A percentile compares a stretch with the other conserved stretches of the same genome.
phyloP scores from a whole-genome alignment of 495 filamentous ascomycete genomes.

The Aspergillus panamensis region DNA sequence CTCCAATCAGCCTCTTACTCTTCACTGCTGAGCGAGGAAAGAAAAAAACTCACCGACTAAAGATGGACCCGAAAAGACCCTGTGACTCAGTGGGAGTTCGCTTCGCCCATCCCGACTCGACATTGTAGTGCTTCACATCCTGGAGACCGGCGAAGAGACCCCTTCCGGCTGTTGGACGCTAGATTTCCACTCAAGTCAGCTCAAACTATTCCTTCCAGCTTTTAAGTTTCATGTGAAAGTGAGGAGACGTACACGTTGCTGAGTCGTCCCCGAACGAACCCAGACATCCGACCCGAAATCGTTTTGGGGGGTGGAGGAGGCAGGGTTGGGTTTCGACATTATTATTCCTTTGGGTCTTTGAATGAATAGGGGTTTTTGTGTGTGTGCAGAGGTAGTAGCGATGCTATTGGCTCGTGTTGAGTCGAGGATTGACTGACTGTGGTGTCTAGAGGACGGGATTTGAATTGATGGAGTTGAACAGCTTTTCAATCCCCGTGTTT shows the following conservation, averaged over 20 bases:
- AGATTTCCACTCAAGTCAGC: not conserved
- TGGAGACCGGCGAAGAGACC: constrained; percentile 47
- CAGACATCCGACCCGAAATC: constrained; percentile 43
- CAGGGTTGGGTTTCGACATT: constrained; percentile 11
- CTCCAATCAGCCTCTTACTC: not conserved
- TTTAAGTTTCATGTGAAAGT: not conserved
- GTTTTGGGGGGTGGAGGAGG: constrained; percentile 31
- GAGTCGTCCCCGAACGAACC: constrained; percentile 24
- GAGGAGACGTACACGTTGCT: constrained; percentile 25
- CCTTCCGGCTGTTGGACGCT: constrained; percentile 38
- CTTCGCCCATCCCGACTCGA: constrained; percentile 42
- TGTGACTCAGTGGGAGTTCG: constrained; percentile 5
- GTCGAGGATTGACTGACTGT: not conserved
- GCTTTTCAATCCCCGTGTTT: constrained; percentile 1
- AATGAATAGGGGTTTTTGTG: not conserved
- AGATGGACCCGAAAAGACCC: constrained; percentile 15
- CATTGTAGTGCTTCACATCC: constrained; percentile 44
- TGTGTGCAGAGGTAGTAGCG: not conserved
- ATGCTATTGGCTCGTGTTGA: no score
- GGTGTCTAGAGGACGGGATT: not conserved
- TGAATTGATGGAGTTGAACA: not conserved
- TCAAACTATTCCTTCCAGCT: not conserved
- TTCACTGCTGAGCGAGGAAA: not conserved
- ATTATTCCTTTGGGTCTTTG: not conserved
- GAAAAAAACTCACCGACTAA: constrained; percentile 15